Evolutionary conservation across 495 filamentous ascomycete species (phyloP).

Genomic region (Hypomontagnella submonticulosa): DNA sequence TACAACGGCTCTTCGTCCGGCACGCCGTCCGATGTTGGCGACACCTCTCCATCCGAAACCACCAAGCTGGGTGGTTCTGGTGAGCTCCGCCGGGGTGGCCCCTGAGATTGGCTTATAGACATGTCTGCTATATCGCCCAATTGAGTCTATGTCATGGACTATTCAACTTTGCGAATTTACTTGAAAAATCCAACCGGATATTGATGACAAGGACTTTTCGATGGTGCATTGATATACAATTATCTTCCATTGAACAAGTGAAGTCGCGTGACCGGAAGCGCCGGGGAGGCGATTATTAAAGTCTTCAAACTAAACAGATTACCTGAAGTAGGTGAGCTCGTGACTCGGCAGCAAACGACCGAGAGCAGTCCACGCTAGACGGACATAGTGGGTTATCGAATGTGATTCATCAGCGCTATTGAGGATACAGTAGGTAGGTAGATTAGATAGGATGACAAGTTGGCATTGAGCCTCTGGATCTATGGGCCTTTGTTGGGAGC

Average conservation of each 20-base stretch:
- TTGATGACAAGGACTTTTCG: slow-evolving; percentile 6
- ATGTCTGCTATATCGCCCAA: slow-evolving; percentile 33
- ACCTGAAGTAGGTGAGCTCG: slow-evolving; percentile 31
- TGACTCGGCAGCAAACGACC: slow-evolving; percentile 27
- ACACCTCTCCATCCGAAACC: slow-evolving; percentile 37
- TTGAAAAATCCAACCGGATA: slow-evolving; percentile 11
- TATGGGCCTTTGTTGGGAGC: slow-evolving; percentile 10
- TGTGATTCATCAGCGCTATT: slow-evolving; percentile 17
- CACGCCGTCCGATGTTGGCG: slow-evolving; percentile 45
- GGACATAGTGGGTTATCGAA: slow-evolving; percentile 20
- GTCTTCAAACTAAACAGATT: slow-evolving; percentile 17
- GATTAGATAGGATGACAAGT: slow-evolving; percentile 1
- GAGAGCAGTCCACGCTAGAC: slow-evolving; percentile 26
- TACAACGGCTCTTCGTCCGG: slow-evolving; percentile 50
- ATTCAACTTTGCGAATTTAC: slow-evolving; percentile 14
- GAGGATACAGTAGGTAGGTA: not conserved
- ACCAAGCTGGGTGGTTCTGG: slow-evolving; percentile 29
- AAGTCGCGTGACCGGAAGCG: slow-evolving; percentile 29
- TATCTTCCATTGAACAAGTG: slow-evolving; percentile 15
- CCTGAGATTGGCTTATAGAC: slow-evolving; percentile 14
- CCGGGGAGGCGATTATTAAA: slow-evolving; percentile 30
- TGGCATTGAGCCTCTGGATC: slow-evolving; percentile 12
- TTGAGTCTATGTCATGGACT: slow-evolving; percentile 32
- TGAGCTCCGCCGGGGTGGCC: slow-evolving; percentile 10
- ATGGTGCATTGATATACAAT: slow-evolving; percentile 13